A percentile compares a stretch with the other conserved stretches of the same genome.
phyloP scores from a whole-genome alignment of 257 asterid genomes.

The Solanum pimpinellifolium region DNA sequence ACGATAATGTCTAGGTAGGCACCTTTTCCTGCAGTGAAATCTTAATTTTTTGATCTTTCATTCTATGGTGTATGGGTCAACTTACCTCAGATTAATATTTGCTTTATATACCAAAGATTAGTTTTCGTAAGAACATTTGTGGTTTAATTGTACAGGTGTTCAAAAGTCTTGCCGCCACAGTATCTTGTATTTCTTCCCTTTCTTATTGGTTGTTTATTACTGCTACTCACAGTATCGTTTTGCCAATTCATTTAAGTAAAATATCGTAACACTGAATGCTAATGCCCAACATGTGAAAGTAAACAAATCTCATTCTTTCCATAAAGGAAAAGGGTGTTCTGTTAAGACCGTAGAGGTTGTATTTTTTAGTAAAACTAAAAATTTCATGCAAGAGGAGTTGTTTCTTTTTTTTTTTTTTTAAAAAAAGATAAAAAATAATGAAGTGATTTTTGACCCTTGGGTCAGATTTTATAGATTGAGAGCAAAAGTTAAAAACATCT shows the following conservation, averaged over 20 bases:
- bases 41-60: neutral
- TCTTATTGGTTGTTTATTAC: neutral
- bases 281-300: neutral
- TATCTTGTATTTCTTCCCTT: neutral
- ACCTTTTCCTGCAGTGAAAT: neutral
- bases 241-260: neutral
- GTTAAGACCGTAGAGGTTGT: neutral
- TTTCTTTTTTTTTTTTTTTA: too few relatives aligned
- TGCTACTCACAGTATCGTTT: neutral
- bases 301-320: neutral
- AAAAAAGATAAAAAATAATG: too few relatives aligned
- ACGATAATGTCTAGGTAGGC: slow-evolving; percentile 64
- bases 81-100: neutral
- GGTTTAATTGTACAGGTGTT: neutral
- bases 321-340: neutral
- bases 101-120: neutral
- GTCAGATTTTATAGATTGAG: neutral
- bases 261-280: neutral
- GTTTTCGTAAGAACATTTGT: neutral
- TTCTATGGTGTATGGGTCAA: neutral
- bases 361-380: neutral
- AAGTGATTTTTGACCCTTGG: neutral
- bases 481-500: neutral
- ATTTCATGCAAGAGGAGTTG: neutral
- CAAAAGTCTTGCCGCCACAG: neutral